Base-by-base conservation (phyloP, 768 basidiomycete genomes). In the Phaffia tasmanica region DNA sequence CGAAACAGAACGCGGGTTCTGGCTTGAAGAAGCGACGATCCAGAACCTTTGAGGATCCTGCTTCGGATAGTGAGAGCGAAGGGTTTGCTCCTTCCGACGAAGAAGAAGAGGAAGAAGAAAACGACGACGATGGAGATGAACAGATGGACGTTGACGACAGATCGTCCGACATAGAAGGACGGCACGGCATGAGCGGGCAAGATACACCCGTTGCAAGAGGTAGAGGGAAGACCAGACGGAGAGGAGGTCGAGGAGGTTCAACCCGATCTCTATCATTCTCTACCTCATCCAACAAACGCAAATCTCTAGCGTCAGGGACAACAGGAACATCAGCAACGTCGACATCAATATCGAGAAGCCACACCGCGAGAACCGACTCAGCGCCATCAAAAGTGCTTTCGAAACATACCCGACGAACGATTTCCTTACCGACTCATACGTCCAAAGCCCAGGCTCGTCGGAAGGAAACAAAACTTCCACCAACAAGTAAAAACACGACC, bases 71-170 rank as follows among this genome's bases (percentile, higher is more conserved):
- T 42, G 35, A 42, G 11, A 42, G 35, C 11, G 35, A 42, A 42
- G 35, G 35, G 35, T 42, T 42, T 11, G 35, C 35, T 42, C 35
- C 35, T 42, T 57, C 56, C 14, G 56, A 61, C 16, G 59, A 61
- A 21, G 61, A 62, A 27, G 49, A 53, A 11, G 42, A 46, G 16
- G 47, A 32, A 46, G 42, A 46, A 25, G 47, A 50, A 16, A 49
- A 62, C 42, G 60, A 51, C 19, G 27, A 5, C 16, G 48, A 62
- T 51, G 61, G 50, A 21, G 59, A 61, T 42, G 59, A 61, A 42
- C 35, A 11, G 0, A 15, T 29, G 32, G 25, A 48, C 61, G 29
- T 50, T 32, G 6, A 51, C 29, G 25, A 29, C 23, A 19, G 21
- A 2, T 42, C 48, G 6, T 49, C 30, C 27, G 61, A 62, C 48